Conservation (phyloP, 2,329 filamentous ascomycete species). For the Phaeosphaeria sp. region DNA sequence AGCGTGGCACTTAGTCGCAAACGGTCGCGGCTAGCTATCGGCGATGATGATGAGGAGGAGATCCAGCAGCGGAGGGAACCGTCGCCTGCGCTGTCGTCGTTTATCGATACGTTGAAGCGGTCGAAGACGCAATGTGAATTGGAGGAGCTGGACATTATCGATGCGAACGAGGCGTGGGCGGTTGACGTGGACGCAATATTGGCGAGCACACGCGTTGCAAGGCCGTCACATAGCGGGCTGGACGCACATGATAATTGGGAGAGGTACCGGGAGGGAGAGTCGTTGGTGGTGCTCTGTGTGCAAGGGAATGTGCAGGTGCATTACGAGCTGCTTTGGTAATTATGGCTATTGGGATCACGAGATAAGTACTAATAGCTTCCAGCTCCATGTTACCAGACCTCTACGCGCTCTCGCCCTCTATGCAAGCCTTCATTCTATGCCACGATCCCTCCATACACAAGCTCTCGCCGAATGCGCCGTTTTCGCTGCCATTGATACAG, state of each 20-base stretch:
- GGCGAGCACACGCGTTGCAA: slow-evolving; percentile 30
- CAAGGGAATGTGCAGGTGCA: slow-evolving; percentile 44
- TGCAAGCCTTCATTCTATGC: slow-evolving; percentile 45
- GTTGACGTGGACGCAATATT: slow-evolving; percentile 42
- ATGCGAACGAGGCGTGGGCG: slow-evolving; percentile 38
- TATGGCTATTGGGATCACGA: too few species aligned
- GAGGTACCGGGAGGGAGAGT: slow-evolving; percentile 24
- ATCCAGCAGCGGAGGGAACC: slow-evolving; percentile 22
- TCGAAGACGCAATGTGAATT: slow-evolving; percentile 46
- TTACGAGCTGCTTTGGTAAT: slow-evolving; percentile 46
- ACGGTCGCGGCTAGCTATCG: slow-evolving; percentile 38
- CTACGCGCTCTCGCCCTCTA: slow-evolving; percentile 38
- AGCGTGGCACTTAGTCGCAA: slow-evolving; percentile 39
- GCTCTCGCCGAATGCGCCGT: slow-evolving; percentile 29
- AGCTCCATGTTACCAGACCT: slow-evolving; percentile 39
- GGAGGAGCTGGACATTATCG: slow-evolving; percentile 42
- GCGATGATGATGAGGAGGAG: slow-evolving; percentile 34
- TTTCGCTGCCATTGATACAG: slow-evolving; percentile 42
- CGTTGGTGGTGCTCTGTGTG: slow-evolving; percentile 40
- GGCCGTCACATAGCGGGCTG: slow-evolving; percentile 18
- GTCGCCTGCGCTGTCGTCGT: slow-evolving; percentile 24
- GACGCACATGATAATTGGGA: slow-evolving; percentile 36
- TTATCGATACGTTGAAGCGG: slow-evolving; percentile 40
- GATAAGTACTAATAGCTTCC: slow-evolving; percentile 2
- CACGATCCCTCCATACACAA: slow-evolving; percentile 41